phyloP scores from a whole-genome alignment of 2,329 filamentous ascomycete species.

The Monosporascus sp. region DNA sequence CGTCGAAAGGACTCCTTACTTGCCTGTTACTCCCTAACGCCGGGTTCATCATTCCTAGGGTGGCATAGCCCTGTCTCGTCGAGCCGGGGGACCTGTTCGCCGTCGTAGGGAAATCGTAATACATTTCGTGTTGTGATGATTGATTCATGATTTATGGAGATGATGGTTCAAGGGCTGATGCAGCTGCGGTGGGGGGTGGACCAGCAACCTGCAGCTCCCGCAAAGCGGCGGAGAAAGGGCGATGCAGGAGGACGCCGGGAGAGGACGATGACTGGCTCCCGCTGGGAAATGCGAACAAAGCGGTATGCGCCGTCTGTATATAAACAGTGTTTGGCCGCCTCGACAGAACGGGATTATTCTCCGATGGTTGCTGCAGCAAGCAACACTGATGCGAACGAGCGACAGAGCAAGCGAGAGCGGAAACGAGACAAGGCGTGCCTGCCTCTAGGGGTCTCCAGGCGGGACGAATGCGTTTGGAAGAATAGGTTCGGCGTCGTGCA shows the following conservation, averaged over 20 bases:
- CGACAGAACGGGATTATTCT: background rate
- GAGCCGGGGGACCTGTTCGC: constrained; percentile 69
- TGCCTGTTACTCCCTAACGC: constrained; percentile 51
- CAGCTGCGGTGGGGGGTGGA: constrained; percentile 22
- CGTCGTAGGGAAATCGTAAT: constrained; percentile 60
- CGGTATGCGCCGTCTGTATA: background rate
- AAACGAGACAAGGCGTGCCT: no score
- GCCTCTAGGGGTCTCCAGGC: background rate
- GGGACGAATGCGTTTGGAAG: background rate
- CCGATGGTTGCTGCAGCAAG: background rate
- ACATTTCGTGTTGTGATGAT: constrained; percentile 58
- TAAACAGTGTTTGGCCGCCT: background rate
- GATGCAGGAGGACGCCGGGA: background rate
- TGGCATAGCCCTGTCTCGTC: constrained; percentile 56
- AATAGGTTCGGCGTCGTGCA: background rate
- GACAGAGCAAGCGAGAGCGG: background rate
- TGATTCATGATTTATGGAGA: constrained; percentile 36
- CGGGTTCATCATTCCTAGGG: constrained; percentile 54
- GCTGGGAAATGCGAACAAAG: background rate
- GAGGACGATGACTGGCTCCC: background rate
- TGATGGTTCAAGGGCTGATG: constrained; percentile 14
- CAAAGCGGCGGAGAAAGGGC: constrained; percentile 10
- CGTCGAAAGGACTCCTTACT: constrained; percentile 73
- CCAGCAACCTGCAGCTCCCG: constrained; percentile 27
- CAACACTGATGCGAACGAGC: background rate